Conservation (phyloP, 1,284 basidiomycete genomes). For the Hymenochaete sp. region DNA sequence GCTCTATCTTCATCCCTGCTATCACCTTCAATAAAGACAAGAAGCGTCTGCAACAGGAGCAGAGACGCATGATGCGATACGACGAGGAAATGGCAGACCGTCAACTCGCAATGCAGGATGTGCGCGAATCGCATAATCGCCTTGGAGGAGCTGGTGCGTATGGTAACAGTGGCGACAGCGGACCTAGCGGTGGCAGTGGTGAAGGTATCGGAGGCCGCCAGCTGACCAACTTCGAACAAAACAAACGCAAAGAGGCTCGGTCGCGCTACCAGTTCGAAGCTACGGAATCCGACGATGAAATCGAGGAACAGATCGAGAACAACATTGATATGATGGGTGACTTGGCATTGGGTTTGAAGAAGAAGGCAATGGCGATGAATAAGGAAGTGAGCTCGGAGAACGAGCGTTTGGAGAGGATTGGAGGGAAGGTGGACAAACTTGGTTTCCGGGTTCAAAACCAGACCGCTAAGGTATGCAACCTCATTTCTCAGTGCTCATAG, state of each 20-base stretch:
- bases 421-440: conserved; percentile 58
- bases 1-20: conserved; percentile 90
- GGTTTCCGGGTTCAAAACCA: conserved; percentile 59
- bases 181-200: conserved; percentile 31
- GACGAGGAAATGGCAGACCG: conserved; percentile 84
- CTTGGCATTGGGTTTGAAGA: conserved; percentile 77
- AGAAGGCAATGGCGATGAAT: conserved; percentile 78
- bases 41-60: conserved; percentile 86
- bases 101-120: conserved; percentile 78
- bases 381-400: conserved; percentile 77
- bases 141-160: conserved; percentile 70
- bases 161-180: conserved; percentile 35
- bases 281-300: conserved; percentile 91
- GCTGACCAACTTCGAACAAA: conserved; percentile 40
- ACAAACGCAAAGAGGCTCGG: conserved; percentile 57
- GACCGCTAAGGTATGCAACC: conserved; percentile 59
- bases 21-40: conserved; percentile 87
- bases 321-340: conserved; percentile 88
- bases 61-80: conserved; percentile 82
- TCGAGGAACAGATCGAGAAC: conserved; percentile 86
- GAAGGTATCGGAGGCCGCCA: conserved; percentile 41
- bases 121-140: conserved; percentile 80
- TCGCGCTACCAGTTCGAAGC: conserved; percentile 91
- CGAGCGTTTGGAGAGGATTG: conserved; percentile 57
- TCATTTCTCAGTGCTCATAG: too few species aligned